Evolutionary conservation across 768 basidiomycete genomes (phyloP).

Genomic region (Agrocybe praecox): DNA sequence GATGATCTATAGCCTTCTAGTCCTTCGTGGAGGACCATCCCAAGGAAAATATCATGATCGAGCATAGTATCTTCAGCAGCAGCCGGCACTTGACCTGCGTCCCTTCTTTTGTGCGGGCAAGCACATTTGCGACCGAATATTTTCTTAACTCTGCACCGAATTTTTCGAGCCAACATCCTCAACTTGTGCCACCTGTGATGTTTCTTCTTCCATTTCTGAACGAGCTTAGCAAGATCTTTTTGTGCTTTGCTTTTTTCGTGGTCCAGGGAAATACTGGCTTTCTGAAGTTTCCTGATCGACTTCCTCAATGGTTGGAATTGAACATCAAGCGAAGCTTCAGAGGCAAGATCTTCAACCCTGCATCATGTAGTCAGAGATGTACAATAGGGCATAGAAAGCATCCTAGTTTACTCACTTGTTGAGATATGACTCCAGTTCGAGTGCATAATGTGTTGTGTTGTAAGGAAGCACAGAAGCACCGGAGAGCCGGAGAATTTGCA

Average conservation of each 20-base stretch:
- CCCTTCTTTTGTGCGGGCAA: constrained; percentile 6
- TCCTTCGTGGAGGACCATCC: constrained; percentile 18
- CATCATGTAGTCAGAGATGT: not conserved
- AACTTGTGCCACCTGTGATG: constrained; percentile 14
- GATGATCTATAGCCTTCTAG: not conserved
- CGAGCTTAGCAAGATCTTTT: constrained; percentile 44
- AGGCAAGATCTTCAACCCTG: constrained; percentile 52
- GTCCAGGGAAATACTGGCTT: constrained; percentile 55
- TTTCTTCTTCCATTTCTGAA: constrained; percentile 33
- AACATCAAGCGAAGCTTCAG: constrained; percentile 17
- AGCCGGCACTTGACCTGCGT: not conserved
- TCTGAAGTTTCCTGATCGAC: constrained; percentile 47
- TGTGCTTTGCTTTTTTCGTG: constrained; percentile 56
- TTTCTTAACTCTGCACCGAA: constrained; percentile 13
- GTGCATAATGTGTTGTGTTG: constrained; percentile 76
- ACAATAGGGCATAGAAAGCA: not conserved
- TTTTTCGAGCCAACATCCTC: constrained; percentile 4
- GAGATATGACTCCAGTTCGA: constrained; percentile 66
- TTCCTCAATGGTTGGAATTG: constrained; percentile 45
- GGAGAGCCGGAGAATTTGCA: constrained; percentile 60
- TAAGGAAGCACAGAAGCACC: constrained; percentile 70
- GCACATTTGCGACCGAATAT: constrained; percentile 15
- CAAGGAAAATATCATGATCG: constrained; percentile 13
- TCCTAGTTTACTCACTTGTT: constrained; percentile 43
- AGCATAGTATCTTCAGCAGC: too few relatives aligned